Evolutionary conservation across 495 filamentous ascomycete species (phyloP).

Genomic region (Penicillium robsamsonii): DNA sequence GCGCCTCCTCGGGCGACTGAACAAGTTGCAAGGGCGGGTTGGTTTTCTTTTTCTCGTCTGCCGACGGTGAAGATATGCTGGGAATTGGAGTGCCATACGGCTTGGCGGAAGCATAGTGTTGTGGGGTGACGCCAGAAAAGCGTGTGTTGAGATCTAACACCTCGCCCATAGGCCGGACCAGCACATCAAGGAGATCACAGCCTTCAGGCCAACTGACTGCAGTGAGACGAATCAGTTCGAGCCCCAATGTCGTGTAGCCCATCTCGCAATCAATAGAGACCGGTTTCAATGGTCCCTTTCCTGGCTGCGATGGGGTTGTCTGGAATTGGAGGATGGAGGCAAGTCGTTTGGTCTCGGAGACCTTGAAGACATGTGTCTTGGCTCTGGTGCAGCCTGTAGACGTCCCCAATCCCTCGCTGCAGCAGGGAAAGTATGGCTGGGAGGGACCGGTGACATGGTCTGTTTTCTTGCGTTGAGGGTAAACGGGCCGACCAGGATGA

Average conservation of each 20-base stretch:
- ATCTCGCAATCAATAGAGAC: constrained; percentile 96
- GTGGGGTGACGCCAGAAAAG: constrained; percentile 78
- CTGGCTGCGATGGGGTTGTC: constrained; percentile 63
- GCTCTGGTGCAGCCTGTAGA: constrained; percentile 68
- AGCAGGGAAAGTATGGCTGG: constrained; percentile 73
- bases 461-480: constrained; percentile 47
- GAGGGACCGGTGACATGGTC: constrained; percentile 43
- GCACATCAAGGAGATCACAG: constrained; percentile 70
- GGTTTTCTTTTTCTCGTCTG: constrained; percentile 18
- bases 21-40: constrained; percentile 61
- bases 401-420: constrained; percentile 65
- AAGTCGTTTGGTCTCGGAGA: constrained; percentile 69
- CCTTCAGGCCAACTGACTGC: constrained; percentile 83
- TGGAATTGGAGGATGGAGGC: constrained; percentile 76
- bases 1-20: constrained; percentile 65
- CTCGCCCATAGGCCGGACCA: constrained; percentile 80
- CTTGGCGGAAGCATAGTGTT: constrained; percentile 68
- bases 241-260: constrained; percentile 82
- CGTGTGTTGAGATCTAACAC: constrained; percentile 87
- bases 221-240: constrained; percentile 88
- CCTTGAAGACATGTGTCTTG: constrained; percentile 83
- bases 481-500: constrained; percentile 67
- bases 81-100: constrained; percentile 46
- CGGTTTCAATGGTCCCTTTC: constrained; percentile 38
- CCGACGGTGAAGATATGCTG: constrained; percentile 12